Evolutionary conservation across 1,139 yeast genomes (phyloP), one percentile per base, ranked within the genome.

Genomic region (Nadsonia starkeyi-henricii): DNA sequence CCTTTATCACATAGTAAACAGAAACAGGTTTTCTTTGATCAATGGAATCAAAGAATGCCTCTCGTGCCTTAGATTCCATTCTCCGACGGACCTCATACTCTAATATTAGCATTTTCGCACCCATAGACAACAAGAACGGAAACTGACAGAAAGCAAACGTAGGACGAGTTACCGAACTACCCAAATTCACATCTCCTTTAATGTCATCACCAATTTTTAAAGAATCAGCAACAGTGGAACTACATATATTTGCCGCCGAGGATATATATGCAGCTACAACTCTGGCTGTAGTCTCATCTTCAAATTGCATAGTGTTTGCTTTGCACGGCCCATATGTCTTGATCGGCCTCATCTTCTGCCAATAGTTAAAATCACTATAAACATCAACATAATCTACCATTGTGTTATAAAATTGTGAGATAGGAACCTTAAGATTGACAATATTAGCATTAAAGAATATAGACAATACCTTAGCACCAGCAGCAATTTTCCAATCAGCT

Each of bases 21-120:
- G 82, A 85, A 42, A 80, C 66, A 0, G 77, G 76, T 21, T 73
- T 70, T 49, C 79, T 70, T 49, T 76, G 73, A 56, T 82, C 85
- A 33, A 86, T 61, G 0, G 95, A 81, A 48, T 75, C 77, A 45
- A 88, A 75, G 57, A 88, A 86, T 0, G 96, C 95, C 59, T 85
- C 93, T 57, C 86, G 95, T 0, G 95, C 96, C 59, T 82, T 81
- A 50, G 83, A 67, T 57, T 84, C 94, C 95, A 89, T 86, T 51
- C 79, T 83, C 42, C 85, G 67, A 51, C 79, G 75, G 0, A 94
- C 88, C 59, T 88, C 96, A 62, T 84, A 79, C 57, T 85, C 95
- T 55, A 91, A 66, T 2, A 89, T 77, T 0, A 81, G 71, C 1
- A 88, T 83, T 62, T 91, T 91, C 2, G 85, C 75, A 0, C 95